Percentiles rank a stretch among this genome's conserved stretches.
phyloP scores from a whole-genome alignment of 352 stramenopile species.

The Globisporangium nunn region DNA sequence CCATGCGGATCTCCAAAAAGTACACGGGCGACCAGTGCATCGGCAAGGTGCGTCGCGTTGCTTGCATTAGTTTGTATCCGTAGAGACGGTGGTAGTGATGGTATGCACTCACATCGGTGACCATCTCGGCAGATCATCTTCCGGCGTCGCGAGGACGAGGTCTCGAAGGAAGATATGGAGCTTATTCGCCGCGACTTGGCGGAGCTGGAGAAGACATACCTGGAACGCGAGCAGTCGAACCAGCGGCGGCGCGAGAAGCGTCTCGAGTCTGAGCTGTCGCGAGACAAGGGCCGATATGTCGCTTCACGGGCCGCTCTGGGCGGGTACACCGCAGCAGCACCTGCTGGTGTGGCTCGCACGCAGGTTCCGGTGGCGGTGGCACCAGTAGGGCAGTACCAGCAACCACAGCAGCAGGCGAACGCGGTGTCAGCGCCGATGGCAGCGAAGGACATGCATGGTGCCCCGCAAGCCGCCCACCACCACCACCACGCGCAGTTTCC shows the following conservation, averaged over 20 bases:
- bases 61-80: neutral
- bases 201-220: constrained; percentile 93
- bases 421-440: neutral
- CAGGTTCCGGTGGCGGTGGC: constrained; percentile 7
- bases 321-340: constrained; percentile 15
- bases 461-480: neutral
- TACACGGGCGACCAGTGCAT: constrained; percentile 98
- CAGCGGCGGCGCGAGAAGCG: constrained; percentile 84
- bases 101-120: neutral
- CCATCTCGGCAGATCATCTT: constrained; percentile 30
- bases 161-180: constrained; percentile 75
- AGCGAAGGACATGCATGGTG: neutral
- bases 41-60: constrained; percentile 78
- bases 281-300: constrained; percentile 63
- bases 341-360: neutral
- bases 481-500: constrained; percentile 11
- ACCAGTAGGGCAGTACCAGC: constrained; percentile 3
- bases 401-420: constrained; percentile 6
- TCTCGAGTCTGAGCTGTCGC: constrained; percentile 72
- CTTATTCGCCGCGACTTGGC: constrained; percentile 68
- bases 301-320: constrained; percentile 15
- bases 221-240: constrained; percentile 95
- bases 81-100: neutral
- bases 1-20: constrained; percentile 99
- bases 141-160: constrained; percentile 55